These are phyloP conservation scores for Dendrobium chrysotoxum DNA, from an alignment of 106 monocot species.

Conservation along the genomic window DNA sequence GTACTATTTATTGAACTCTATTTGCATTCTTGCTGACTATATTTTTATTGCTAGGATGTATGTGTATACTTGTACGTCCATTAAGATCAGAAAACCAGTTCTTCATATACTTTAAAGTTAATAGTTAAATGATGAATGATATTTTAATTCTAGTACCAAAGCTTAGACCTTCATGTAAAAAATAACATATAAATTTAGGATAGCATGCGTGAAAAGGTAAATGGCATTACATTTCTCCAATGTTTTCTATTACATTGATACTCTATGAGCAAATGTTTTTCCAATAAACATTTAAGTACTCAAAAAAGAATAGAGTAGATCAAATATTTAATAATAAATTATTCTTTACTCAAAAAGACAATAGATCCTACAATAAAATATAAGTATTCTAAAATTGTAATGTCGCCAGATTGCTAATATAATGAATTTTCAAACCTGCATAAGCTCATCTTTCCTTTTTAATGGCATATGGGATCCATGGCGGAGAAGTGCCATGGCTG, in stretches of 20 bases:
- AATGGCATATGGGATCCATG: slow-evolving; percentile 83
- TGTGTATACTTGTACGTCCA: no score
- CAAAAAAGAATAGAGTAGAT: background rate
- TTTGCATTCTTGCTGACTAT: no score
- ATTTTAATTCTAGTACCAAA: no score
- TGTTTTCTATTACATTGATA: background rate
- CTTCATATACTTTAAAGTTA: no score
- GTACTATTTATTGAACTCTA: no score
- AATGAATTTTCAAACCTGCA: slow-evolving; percentile 32
- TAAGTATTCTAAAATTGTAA: background rate
- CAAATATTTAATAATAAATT: background rate
- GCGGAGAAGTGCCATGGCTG: slow-evolving; percentile 92
- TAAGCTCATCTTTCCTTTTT: slow-evolving; percentile 57
- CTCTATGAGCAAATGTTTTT: background rate
- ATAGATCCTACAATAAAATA: background rate
- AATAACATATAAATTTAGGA: no score
- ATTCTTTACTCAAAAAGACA: background rate
- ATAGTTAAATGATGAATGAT: no score
- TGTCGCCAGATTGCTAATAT: no score
- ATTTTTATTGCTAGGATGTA: no score
- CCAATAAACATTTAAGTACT: background rate
- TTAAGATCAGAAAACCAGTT: no score
- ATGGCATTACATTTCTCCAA: background rate
- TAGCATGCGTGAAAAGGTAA: no score
- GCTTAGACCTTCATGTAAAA: no score